Percentiles rank a stretch among this genome's conserved stretches.
phyloP scores from a whole-genome alignment of 2,329 filamentous ascomycete genomes.

The Fusarium xylarioides region DNA sequence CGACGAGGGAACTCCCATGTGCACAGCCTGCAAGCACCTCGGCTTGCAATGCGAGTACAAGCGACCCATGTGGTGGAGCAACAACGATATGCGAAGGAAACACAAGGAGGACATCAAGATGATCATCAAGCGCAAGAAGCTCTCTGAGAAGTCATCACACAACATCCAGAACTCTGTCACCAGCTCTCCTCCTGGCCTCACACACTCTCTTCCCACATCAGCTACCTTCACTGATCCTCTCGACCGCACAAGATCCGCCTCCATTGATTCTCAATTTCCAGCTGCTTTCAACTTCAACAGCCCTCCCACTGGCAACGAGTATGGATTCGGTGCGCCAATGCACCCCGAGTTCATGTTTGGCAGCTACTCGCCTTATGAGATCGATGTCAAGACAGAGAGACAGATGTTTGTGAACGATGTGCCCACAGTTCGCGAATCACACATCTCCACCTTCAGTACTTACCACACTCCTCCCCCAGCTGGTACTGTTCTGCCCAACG shows the following conservation, averaged over 20 bases:
- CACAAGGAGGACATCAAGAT: conserved; percentile 98
- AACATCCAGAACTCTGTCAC: conserved; percentile 62
- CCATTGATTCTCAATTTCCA: conserved; percentile 82
- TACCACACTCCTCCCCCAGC: conserved; percentile 80
- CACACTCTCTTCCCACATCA: conserved; percentile 83
- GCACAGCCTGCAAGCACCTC: conserved; percentile 75
- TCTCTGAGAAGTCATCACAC: conserved; percentile 81
- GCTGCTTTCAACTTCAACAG: conserved; percentile 78
- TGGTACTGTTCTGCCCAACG: conserved; percentile 71
- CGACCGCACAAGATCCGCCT: conserved; percentile 77
- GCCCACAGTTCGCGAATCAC: conserved; percentile 84
- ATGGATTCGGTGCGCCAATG: conserved; percentile 71
- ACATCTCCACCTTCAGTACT: conserved; percentile 92
- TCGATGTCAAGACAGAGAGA: conserved; percentile 94
- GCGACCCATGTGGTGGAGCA: conserved; percentile 96
- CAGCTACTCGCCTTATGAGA: conserved; percentile 82
- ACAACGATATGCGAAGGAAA: conserved; percentile 81
- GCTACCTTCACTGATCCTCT: conserved; percentile 81
- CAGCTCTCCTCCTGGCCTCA: conserved; percentile 78
- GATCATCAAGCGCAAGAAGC: conserved; percentile 96
- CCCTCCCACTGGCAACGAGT: conserved; percentile 62
- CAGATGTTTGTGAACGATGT: conserved; percentile 95
- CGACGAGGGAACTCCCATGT: conserved; percentile 70
- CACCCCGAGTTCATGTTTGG: conserved; percentile 68
- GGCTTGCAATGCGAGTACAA: conserved; percentile 95